phyloP scores from a whole-genome alignment of 2,329 filamentous ascomycete species.

The Ophiostoma triangulosporum region DNA sequence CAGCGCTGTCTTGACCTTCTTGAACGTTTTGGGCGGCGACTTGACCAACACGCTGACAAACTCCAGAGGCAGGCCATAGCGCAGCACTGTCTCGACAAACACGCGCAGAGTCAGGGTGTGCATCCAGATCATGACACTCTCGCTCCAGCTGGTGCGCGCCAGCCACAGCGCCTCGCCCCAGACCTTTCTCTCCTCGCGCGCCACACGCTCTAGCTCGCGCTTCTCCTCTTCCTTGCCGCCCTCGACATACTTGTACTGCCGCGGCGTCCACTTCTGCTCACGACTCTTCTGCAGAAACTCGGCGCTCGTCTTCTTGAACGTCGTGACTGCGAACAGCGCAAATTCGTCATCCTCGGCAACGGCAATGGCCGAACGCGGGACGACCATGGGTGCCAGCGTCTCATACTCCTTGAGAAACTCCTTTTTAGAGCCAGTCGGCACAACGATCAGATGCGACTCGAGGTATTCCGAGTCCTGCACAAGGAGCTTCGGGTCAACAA shows the following conservation, averaged over 20 bases:
- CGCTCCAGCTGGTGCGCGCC: conserved; percentile 84
- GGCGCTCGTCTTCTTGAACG: conserved; percentile 78
- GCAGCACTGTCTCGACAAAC: conserved; percentile 94
- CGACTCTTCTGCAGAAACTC: conserved; percentile 89
- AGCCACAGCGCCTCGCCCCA: conserved; percentile 85
- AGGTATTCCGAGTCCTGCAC: conserved; percentile 91
- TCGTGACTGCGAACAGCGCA: conserved; percentile 72
- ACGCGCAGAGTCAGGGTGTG: conserved; percentile 83
- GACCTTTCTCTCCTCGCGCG: conserved; percentile 76
- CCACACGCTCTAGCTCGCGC: conserved; percentile 69
- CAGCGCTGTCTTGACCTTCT: conserved; percentile 67
- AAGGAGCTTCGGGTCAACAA: conserved; percentile 68
- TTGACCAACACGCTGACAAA: conserved; percentile 76
- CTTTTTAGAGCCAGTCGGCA: conserved; percentile 66
- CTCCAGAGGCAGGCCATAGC: conserved; percentile 83
- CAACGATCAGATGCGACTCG: conserved; percentile 85
- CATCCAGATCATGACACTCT: conserved; percentile 91
- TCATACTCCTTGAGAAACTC: conserved; percentile 88
- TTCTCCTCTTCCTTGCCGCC: conserved; percentile 82
- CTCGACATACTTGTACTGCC: conserved; percentile 87
- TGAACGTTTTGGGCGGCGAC: conserved; percentile 47
- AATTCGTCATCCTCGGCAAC: conserved; percentile 84
- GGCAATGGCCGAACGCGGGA: conserved; percentile 72
- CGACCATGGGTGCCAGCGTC: conserved; percentile 77
- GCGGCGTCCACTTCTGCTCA: conserved; percentile 86